Conservation (phyloP, 345 rosid genomes). For the Trapa bicornis region DNA sequence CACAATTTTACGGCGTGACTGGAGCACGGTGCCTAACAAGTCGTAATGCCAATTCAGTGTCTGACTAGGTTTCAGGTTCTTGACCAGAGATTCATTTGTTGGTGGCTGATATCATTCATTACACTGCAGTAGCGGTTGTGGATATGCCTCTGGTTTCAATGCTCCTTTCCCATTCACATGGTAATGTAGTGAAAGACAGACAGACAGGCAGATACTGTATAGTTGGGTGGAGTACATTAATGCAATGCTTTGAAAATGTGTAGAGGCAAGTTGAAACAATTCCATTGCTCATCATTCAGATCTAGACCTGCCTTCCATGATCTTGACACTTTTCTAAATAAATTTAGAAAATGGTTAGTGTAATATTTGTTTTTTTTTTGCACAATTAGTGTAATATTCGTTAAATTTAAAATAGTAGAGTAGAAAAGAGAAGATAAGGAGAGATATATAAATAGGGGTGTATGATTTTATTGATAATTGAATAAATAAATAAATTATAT, state of each 20-base stretch:
- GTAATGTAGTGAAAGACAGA: background rate
- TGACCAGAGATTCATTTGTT: background rate
- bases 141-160: background rate
- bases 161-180: background rate
- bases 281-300: background rate
- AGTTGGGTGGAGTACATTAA: background rate
- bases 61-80: constrained; percentile 8
- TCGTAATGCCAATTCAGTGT: constrained; percentile 25
- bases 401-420: too few species aligned
- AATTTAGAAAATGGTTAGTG: too few species aligned
- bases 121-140: background rate
- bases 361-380: too few species aligned
- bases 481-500: too few species aligned
- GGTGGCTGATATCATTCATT: background rate
- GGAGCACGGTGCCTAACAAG: constrained; percentile 53
- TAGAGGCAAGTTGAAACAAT: background rate
- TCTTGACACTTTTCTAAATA: background rate
- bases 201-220: background rate
- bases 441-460: too few species aligned
- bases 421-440: too few species aligned
- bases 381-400: too few species aligned
- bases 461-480: too few species aligned
- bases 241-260: background rate
- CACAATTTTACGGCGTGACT: constrained; percentile 43
- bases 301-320: background rate